Conservation (phyloP, 257 asterid genomes). For the Hygrophila difformis region DNA sequence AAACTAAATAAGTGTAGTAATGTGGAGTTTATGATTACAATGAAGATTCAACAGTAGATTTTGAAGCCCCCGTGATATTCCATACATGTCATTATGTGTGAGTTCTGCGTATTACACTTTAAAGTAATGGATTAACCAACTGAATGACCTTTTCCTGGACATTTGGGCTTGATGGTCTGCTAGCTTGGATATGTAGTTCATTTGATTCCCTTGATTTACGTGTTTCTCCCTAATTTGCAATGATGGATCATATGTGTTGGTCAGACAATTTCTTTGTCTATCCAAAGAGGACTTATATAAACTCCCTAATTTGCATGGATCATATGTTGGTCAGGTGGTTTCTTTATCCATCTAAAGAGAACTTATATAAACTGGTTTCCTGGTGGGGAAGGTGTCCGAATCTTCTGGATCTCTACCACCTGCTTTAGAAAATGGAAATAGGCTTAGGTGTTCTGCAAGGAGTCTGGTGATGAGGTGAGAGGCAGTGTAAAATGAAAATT, state of each 20-base stretch:
- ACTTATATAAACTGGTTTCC: conserved; percentile 49
- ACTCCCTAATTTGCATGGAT: too few relatives aligned
- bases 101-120: too few relatives aligned
- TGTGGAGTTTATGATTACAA: too few relatives aligned
- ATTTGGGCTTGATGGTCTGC: not conserved
- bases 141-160: too few relatives aligned
- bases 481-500: conserved; percentile 16
- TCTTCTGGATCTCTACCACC: conserved; percentile 21
- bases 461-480: conserved; percentile 2
- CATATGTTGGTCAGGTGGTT: too few relatives aligned
- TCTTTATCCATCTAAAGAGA: too few relatives aligned
- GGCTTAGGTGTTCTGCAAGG: too few relatives aligned
- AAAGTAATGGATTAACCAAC: too few relatives aligned
- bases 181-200: not conserved
- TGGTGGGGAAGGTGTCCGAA: conserved; percentile 45
- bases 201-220: not conserved
- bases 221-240: not conserved
- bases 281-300: conserved; percentile 64
- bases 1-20: too few relatives aligned
- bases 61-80: too few relatives aligned
- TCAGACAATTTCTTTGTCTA: conserved; percentile 74
- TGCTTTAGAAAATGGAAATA: conserved; percentile 15
- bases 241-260: conserved; percentile 25
- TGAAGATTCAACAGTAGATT: too few relatives aligned
- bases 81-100: too few relatives aligned